Conservation (phyloP, 176 grass and related monocot species). For the Triticum turgidum region DNA sequence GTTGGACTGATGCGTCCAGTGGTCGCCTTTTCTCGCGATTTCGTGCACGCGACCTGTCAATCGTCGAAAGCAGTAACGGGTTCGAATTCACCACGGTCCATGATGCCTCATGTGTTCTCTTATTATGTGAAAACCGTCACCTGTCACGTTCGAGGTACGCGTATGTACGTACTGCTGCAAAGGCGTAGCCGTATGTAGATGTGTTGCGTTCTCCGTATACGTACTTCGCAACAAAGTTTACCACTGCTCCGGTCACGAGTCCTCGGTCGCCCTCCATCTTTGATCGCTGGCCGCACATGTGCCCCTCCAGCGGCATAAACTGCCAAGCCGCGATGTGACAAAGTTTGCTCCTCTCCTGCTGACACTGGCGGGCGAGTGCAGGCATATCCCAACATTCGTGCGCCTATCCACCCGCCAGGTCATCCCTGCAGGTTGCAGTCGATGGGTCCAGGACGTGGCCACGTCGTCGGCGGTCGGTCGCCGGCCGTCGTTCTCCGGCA, state of each 20-base stretch:
- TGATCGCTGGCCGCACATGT: neutral
- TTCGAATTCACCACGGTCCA: too few relatives aligned
- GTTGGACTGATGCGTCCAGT: neutral
- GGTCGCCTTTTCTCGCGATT: neutral
- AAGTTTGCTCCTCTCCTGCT: neutral
- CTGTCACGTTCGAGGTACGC: too few relatives aligned
- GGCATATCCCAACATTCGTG: neutral
- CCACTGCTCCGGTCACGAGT: neutral
- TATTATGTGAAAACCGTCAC: too few relatives aligned
- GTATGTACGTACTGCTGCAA: too few relatives aligned
- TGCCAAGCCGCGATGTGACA: neutral
- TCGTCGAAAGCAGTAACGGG: neutral
- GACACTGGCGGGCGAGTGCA: neutral
- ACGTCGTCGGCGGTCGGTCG: too few relatives aligned
- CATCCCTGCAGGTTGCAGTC: neutral
- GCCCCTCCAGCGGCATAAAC: neutral
- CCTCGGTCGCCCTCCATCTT: neutral
- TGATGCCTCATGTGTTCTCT: too few relatives aligned
- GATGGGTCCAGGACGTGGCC: neutral
- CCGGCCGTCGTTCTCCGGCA: too few relatives aligned
- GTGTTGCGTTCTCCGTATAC: neutral
- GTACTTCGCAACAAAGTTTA: neutral
- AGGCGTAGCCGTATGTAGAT: too few relatives aligned
- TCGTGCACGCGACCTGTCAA: neutral
- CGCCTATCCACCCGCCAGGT: neutral